These are phyloP conservation scores for Ogataea ramenticola DNA, from an alignment of 805 yeast genomes.

Conservation along the genomic window DNA sequence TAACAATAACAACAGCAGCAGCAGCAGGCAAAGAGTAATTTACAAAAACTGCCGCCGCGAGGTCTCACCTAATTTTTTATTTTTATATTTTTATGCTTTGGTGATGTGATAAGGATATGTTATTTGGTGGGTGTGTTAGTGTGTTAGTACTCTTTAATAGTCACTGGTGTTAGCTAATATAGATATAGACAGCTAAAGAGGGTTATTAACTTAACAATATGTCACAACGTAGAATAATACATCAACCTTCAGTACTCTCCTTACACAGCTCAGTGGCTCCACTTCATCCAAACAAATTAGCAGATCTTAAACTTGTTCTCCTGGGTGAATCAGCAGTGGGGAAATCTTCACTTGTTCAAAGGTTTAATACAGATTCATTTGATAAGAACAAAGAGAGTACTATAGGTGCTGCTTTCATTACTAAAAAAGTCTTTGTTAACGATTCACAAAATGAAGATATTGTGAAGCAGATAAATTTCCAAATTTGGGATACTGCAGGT, in stretches of 20 bases:
- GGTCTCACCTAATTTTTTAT: too few species aligned
- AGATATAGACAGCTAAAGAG: too few species aligned
- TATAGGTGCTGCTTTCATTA: slow-evolving; percentile 97
- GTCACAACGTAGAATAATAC: slow-evolving; percentile 1
- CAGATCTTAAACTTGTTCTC: slow-evolving; percentile 29
- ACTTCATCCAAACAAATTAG: slow-evolving; percentile 16
- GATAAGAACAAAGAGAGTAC: slow-evolving; percentile 82
- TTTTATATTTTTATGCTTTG: too few species aligned
- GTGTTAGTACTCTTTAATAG: too few species aligned
- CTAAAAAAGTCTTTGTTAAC: slow-evolving; percentile 55
- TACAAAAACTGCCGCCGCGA: too few species aligned
- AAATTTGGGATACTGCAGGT: slow-evolving; percentile 96
- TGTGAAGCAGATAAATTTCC: slow-evolving; percentile 39
- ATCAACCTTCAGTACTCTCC: slow-evolving; percentile 5
- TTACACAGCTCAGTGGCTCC: not conserved
- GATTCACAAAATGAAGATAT: slow-evolving; percentile 11
- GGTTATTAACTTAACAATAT: too few species aligned
- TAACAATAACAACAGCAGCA: too few species aligned
- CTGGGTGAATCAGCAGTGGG: slow-evolving; percentile 55
- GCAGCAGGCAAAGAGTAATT: too few species aligned
- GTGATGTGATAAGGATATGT: too few species aligned
- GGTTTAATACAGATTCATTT: slow-evolving; percentile 67
- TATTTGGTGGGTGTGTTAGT: too few species aligned
- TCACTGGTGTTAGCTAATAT: too few species aligned
- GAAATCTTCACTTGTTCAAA: slow-evolving; percentile 68